Base-by-base conservation (phyloP, 228 moss, liverwort and hornwort genomes). In the Sphagnum magellanicum region DNA sequence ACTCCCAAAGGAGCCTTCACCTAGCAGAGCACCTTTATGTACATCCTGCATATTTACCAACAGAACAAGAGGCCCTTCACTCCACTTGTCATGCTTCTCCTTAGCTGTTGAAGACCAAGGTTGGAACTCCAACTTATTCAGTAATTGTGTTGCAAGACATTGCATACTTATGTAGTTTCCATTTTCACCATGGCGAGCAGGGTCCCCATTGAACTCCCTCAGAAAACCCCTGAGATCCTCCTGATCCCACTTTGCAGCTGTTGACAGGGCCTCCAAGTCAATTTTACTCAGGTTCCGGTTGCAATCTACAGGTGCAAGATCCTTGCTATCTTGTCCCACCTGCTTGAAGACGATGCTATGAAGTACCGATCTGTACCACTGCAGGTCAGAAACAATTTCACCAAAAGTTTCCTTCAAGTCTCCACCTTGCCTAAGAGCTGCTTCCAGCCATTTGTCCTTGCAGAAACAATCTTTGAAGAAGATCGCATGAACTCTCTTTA, bases 391-490 rank as follows among this genome's bases (percentile, higher is more conserved):
- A 7, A 78, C 17, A 9, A 74, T 0, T 46, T 32, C 52, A 52
- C 55, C 5, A 53, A 78, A 78, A 0, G 67, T 67, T 1, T 68
- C 57, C 10, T 71, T 74, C 74, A 78, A 63, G 4, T 71, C 67
- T 32, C 32, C 32, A 13, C 68, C 11, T 74, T 78, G 71, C 60
- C 74, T 71, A 47, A 74, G 17, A 0, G 63, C 78, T 52, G 74
- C 71, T 71, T 64, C 64, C 59, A 51, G 59, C 74, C 69, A 62
- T 12, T 11, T 11, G 6, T 7, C 14, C 14, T 13, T 62, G 62
- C 13, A 14, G 13, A 62, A 7, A 16, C 15, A 16, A 16, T 16
- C 17, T 13, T 8, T 16, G 7, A 14, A 14, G 62, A 62, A 14
- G 15, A 16, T 12, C 12, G 1, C 11, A 14, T 62, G n/a, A 7